phyloP scores from a whole-genome alignment of 2,329 filamentous ascomycete genomes.

The Tolypocladium tropicale region DNA sequence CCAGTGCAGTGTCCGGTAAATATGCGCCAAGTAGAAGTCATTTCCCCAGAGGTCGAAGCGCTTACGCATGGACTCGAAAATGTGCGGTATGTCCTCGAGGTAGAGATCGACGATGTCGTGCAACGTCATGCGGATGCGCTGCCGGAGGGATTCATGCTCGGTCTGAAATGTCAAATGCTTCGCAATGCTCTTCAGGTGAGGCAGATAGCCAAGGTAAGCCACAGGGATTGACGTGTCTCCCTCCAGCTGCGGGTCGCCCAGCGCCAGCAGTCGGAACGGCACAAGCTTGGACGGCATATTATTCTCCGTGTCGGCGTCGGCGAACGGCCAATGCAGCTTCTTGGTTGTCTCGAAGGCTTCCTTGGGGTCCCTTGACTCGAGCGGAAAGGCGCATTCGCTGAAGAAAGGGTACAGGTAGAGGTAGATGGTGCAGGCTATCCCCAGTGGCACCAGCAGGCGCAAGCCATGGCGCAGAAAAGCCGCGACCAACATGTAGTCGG shows the following conservation, averaged over 20 bases:
- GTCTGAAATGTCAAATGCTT: constrained; percentile 38
- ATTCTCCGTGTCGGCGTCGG: constrained; percentile 9
- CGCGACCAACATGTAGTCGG: constrained; percentile 41
- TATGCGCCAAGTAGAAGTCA: constrained; percentile 88
- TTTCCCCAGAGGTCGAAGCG: constrained; percentile 83
- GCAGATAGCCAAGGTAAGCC: constrained; percentile 40
- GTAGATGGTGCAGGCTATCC: constrained; percentile 61
- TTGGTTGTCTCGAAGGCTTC: constrained; percentile 26
- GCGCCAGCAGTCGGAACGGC: constrained; percentile 76
- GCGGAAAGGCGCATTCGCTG: constrained; percentile 69
- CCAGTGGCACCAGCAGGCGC: constrained; percentile 47
- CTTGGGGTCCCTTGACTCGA: constrained; percentile 25
- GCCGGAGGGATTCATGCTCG: constrained; percentile 34
- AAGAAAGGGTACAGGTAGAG: constrained; percentile 84
- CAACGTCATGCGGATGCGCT: constrained; percentile 39
- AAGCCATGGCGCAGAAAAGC: constrained; percentile 45
- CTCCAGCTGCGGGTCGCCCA: constrained; percentile 90
- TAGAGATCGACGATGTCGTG: constrained; percentile 53
- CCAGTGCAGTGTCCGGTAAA: constrained; percentile 76
- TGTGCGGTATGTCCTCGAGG: constrained; percentile 57
- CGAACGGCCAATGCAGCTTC: constrained; percentile 30
- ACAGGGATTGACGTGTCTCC: constrained; percentile 76
- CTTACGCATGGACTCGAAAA: constrained; percentile 62
- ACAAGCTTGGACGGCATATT: constrained; percentile 32
- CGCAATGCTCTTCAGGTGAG: constrained; percentile 38